Percentiles rank a stretch among this genome's conserved stretches.
Evolutionary conservation across 441 rosid species (phyloP).

Genomic region (Mallotus japonicus): DNA sequence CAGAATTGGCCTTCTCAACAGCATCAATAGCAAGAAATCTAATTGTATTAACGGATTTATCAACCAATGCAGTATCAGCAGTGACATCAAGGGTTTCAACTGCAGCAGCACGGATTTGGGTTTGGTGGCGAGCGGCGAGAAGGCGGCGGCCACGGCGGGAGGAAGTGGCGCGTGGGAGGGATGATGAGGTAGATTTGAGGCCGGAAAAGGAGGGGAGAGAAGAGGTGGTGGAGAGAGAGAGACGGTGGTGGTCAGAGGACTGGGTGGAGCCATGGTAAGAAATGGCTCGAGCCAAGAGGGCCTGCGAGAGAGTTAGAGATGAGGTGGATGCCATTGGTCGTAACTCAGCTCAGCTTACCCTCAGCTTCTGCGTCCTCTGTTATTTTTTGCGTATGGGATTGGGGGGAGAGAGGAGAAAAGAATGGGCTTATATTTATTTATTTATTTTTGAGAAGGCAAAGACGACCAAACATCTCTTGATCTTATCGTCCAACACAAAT

Average conservation of each 20-base stretch:
- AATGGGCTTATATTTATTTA: background rate
- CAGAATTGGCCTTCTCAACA: conserved; percentile 98
- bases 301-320: conserved; percentile 74
- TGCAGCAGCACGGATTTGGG: conserved; percentile 48
- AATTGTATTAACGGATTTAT: conserved; percentile 84
- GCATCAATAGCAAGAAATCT: conserved; percentile 92
- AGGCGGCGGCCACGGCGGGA: conserved; percentile 29
- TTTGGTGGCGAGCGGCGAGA: background rate
- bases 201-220: conserved; percentile 58
- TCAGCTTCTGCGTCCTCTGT: too few species aligned
- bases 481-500: conserved; percentile 32
- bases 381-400: background rate
- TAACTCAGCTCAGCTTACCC: too few species aligned
- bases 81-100: conserved; percentile 54
- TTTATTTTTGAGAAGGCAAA: background rate
- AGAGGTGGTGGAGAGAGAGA: conserved; percentile 34
- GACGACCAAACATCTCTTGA: conserved; percentile 30
- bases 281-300: conserved; percentile 61
- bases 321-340: conserved; percentile 73
- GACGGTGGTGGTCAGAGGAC: conserved; percentile 39
- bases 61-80: conserved; percentile 72
- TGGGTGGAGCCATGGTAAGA: conserved; percentile 41
- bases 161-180: conserved; percentile 27
- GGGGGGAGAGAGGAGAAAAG: background rate
- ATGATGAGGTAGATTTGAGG: conserved; percentile 43